phyloP scores from a whole-genome alignment of 2,329 filamentous ascomycete genomes.

The Dichotomopilus funicola region DNA sequence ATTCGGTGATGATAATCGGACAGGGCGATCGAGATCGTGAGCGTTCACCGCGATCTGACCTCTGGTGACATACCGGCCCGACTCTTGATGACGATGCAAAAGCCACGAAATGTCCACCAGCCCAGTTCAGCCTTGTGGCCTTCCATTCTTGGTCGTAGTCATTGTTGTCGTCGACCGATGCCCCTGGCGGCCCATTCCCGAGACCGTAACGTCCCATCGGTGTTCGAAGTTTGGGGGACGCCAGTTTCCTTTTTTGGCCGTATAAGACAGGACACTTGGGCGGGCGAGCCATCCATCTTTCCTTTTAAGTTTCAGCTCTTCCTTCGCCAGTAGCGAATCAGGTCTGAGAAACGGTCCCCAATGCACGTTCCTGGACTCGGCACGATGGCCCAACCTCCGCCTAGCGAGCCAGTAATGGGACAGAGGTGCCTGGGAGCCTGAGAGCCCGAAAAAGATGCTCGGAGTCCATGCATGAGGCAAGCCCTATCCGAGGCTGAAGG shows the following conservation, averaged over 20 bases:
- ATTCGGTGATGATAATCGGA: not conserved
- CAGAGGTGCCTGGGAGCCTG: conserved; percentile 1
- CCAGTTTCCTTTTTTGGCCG: not conserved
- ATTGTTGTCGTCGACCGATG: no score
- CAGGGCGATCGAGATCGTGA: not conserved
- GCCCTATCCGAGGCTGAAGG: conserved; percentile 4
- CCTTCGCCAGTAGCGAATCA: conserved; percentile 2
- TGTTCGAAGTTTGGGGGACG: not conserved
- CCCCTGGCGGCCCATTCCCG: no score
- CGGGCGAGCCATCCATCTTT: not conserved
- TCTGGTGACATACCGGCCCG: no score
- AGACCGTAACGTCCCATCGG: no score
- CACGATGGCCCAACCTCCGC: conserved; percentile 10
- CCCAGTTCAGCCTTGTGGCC: not conserved
- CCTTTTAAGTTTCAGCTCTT: conserved; percentile 3
- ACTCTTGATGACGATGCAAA: no score
- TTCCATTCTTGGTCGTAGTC: not conserved
- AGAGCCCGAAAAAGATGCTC: not conserved
- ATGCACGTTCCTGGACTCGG: not conserved
- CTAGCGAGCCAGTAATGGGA: conserved; percentile 15
- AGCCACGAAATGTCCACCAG: no score
- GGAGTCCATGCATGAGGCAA: conserved; percentile 2
- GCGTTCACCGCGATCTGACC: no score
- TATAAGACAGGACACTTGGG: not conserved
- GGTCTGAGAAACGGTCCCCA: not conserved